Base-by-base conservation (phyloP, 2,329 filamentous ascomycete species). In the Leptographium flavum region DNA sequence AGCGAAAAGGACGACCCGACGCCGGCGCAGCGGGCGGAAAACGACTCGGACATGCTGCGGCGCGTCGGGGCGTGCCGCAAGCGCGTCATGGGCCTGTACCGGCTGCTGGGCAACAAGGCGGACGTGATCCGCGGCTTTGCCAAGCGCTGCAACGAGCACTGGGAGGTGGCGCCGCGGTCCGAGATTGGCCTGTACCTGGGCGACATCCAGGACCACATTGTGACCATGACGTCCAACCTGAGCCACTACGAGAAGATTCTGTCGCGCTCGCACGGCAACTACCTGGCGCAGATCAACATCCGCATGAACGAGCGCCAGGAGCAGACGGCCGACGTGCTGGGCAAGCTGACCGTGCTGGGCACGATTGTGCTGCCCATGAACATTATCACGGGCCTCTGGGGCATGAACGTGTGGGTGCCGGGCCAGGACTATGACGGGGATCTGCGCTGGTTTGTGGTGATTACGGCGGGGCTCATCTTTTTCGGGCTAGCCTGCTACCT, bases 71-170 rank as follows among this genome's bases (percentile, higher is more conserved):
- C 94, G 62, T 94, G 87, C 60, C 78, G 92, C 54, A 96, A 96
- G 70, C 90, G 90, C 60, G 92, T 98, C 52, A 98, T 98, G 88
- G 82, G 84, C 31, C 69, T 98, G 39, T 96, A 95, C 60, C 77
- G 92, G 42, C 69, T 98, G 38, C 69, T 98, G 17, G 92, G 92
- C 45, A 96, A 94, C 64, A 98, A 98, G 65, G 92, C 92, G 42
- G 92, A 98, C 61, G 92, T 98, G 47, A 96, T 98, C 70, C 96
- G 96, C 66, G 92, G 92, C 1, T 98, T 98, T 57, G 92, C 92
- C 5, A 98, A 98, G 66, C 76, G 92, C 14, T 98, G 92, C 66
- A 98, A 95, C 58, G 90, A 98, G 67, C 83, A 93, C 52, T 98
- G 88, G 87, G 85, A 95, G 55, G 85, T 98, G 48, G 90, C 92